These are phyloP conservation scores for Cryptosporidium felis DNA, from an alignment of 169 alveolate genomes.

Conservation along the genomic window DNA sequence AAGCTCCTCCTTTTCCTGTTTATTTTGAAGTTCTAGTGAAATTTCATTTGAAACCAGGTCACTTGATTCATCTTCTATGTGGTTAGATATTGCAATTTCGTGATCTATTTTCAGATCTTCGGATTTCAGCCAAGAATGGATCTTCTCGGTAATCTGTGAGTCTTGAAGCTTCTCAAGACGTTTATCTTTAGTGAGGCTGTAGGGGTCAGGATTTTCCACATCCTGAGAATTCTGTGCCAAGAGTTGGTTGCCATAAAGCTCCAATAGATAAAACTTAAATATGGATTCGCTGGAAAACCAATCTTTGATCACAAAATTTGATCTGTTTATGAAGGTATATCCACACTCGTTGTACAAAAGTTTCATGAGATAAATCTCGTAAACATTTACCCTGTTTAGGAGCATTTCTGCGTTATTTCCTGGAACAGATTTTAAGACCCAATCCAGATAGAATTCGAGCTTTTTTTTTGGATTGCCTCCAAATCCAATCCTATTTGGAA, in stretches of 20 bases:
- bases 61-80: not conserved
- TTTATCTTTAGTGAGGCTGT: too few species aligned
- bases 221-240: too few species aligned
- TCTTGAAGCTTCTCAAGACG: not conserved
- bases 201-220: too few species aligned
- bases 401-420: conserved; percentile 18
- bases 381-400: not conserved
- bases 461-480: not conserved
- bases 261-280: conserved; percentile 37
- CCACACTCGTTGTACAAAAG: conserved; percentile 66
- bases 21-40: not conserved
- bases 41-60: not conserved
- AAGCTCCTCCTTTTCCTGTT: not conserved
- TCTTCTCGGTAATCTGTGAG: not conserved
- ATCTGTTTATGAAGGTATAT: conserved; percentile 16
- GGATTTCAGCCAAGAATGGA: conserved; percentile 33
- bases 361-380: conserved; percentile 37
- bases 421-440: not conserved
- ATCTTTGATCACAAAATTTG: conserved; percentile 45
- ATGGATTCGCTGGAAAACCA: conserved; percentile 12
- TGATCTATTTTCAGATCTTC: not conserved
- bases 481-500: conserved; percentile 6
- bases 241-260: not conserved
- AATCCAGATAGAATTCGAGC: not conserved
- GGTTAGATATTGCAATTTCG: not conserved